Conservation (phyloP, 2,329 filamentous ascomycete species). For the Cordyceps cateniannulata region DNA sequence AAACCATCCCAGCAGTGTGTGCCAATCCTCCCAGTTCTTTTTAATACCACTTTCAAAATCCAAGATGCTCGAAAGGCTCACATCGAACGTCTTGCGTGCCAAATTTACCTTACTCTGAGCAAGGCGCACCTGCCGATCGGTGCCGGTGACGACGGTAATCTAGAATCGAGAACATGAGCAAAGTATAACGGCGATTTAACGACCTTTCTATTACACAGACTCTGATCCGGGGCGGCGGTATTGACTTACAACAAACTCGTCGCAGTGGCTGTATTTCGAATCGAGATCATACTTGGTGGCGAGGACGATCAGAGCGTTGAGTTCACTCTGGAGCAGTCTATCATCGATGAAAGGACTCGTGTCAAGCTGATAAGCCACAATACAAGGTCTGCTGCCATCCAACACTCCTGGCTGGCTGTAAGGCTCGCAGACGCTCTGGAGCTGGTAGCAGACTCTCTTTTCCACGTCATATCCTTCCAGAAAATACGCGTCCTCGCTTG, state of each 20-base stretch:
- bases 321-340: not conserved
- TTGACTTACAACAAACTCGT: not conserved
- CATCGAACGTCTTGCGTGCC: not conserved
- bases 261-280: not conserved
- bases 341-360: not conserved
- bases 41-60: not conserved
- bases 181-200: not conserved
- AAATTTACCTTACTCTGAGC: not conserved
- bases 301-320: not conserved
- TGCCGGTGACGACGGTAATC: not conserved
- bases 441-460: not conserved
- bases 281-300: not conserved
- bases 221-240: not conserved
- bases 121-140: not conserved
- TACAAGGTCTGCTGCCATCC: not conserved
- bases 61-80: not conserved
- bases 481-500: not conserved
- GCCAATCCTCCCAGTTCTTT: not conserved
- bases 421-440: not conserved
- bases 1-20: not conserved
- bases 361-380: not conserved
- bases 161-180: not conserved
- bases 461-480: not conserved
- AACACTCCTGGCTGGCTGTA: not conserved
- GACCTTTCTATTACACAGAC: not conserved